Evolutionary conservation across 176 grass and related monocot species (phyloP), one percentile per base, ranked within the genome.

Genomic region (Ensete glaucum): DNA sequence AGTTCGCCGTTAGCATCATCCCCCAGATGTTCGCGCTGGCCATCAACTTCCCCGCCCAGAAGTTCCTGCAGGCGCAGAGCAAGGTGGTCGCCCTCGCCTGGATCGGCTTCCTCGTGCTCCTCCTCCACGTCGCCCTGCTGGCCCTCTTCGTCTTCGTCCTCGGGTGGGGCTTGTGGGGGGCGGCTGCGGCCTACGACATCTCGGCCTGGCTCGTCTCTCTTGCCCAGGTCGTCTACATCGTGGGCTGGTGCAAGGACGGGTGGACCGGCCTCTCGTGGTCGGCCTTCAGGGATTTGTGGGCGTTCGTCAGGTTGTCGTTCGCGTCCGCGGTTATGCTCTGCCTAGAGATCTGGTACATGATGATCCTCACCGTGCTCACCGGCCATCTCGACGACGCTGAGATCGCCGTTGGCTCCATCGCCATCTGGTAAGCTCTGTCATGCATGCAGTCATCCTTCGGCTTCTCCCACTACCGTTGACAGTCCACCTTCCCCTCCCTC

Each of bases 31-130:
- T 90, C 53, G 85, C 82, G 52, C 88, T 87, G 81, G 81, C 81
- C 84, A 81, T 43, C n/a, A 91, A 91, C 29, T 91, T 91, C 52
- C 89, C 86, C 0, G 84, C 88, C 21, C 89, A 92, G 55, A 92
- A 92, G 75, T 92, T 86, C 71, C 11, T 92, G 54, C 89, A 92
- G 73, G 80, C 89, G 6, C 89, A 92, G 71, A 92, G 89, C 81
- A 88, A 83, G 81, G 87, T 89, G 51, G 2, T 0, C 1, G 73
- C 85, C 13, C 71, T 81, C 10, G 84, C 75, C 1, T 89, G 84
- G 88, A 86, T 89, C 70, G 77, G 78, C 27, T 1, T 89, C 19
- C 78, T 22, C 0, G 63, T 52, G 0, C 13, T 89, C 9, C 2
- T 66, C 17, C 8, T 66, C 29, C 67, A 62, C 74, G 14, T 77